Base-by-base conservation (phyloP, 495 filamentous ascomycete genomes). In the Talaromyces adpressus region DNA sequence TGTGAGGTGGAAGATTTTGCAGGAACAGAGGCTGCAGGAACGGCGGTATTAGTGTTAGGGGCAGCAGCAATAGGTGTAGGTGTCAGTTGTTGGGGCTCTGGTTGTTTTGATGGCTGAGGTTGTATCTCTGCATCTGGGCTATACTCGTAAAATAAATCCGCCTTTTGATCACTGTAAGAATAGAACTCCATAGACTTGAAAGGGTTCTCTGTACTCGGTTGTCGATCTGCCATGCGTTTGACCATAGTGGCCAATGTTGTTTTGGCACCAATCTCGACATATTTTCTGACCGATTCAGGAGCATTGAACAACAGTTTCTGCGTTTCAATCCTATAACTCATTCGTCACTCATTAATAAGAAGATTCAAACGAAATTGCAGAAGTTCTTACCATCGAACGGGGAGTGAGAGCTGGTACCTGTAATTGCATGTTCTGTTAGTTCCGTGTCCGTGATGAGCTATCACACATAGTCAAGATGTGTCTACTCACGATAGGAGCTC, bases 401-500 rank as follows among this genome's bases (percentile, higher is more conserved):
- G 41, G n/a, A 45, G 41, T 18, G 41, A 45, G 16, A 45, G 41
- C 41, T 45, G 41, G n/a, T 45, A 45, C 45, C 39, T 60, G n/a
- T 39, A 8, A 36, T 36, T 39, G 32, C 59, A 12, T 60, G 4
- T 23, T 9, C 12, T 49, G 22, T 27, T n/a, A 12, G 16, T 61
- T 58, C 41, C 27, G 5, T 27, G 27, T 27, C 27, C 5, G 5
- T 27, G 39, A 25, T 59, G 12, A 29, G 41, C 47, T 59, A 39
- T 49, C 27, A 52, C 25, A 39, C 23, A 36, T 36, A 12, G 32
- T 36, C 32, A 36, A 36, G 32, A 11, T 18, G 14, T 45, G 12
- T 45, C n/a, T 45, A 45, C 69, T 64, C 57, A 71, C 69, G 69
- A 67, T 30, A 71, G 62, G 12, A 71, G 20, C 53, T 71, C 69